These are phyloP conservation scores for Brachypodium distachyon DNA, from an alignment of 202 grass and related monocot species.

Conservation along the genomic window DNA sequence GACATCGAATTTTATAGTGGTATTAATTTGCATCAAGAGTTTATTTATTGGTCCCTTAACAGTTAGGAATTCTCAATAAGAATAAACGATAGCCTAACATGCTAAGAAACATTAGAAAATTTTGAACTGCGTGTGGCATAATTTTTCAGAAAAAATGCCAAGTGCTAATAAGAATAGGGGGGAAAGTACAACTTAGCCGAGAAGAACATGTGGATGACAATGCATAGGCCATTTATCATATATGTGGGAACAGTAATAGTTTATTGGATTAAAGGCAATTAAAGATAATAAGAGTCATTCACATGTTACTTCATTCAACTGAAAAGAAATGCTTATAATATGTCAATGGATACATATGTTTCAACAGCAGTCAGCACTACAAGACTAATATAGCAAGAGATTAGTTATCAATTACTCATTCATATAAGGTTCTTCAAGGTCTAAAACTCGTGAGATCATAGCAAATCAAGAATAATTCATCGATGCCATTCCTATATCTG, in stretches of 20 bases:
- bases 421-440: neutral
- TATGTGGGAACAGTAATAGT: neutral
- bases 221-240: neutral
- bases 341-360: neutral
- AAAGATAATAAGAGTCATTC: neutral
- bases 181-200: neutral
- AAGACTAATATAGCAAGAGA: neutral
- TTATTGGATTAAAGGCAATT: neutral
- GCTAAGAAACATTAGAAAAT: neutral
- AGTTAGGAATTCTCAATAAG: neutral
- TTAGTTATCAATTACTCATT: neutral
- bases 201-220: neutral
- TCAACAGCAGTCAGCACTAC: neutral
- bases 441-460: slow-evolving; percentile 4
- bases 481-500: neutral
- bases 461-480: slow-evolving; percentile 1
- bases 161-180: neutral
- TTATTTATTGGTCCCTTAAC: neutral
- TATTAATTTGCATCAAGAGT: neutral
- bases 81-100: neutral
- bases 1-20: too few relatives aligned
- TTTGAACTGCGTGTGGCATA: neutral
- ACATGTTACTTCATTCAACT: neutral
- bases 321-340: neutral
- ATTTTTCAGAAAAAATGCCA: neutral